Conservation (phyloP, 2,329 filamentous ascomycete genomes). For the Beauveria asiatica region DNA sequence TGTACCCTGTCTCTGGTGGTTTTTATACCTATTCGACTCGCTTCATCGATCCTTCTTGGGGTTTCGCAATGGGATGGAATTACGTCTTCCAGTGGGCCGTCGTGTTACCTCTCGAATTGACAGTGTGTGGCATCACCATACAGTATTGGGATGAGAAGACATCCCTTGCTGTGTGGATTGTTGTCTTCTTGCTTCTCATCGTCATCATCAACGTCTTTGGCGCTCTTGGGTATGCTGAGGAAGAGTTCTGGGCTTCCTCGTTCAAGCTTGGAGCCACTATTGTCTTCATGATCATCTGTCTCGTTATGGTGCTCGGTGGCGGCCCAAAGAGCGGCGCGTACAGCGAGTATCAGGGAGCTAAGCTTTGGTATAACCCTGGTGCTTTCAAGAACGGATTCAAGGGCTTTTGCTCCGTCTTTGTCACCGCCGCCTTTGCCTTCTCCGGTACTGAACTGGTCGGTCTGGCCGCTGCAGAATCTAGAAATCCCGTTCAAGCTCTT, state of each 20-base stretch:
- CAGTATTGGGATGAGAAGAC: slow-evolving; percentile 41
- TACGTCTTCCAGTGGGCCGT: slow-evolving; percentile 42
- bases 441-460: slow-evolving; percentile 62
- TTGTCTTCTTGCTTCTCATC: slow-evolving; percentile 41
- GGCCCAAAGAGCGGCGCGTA: slow-evolving; percentile 38
- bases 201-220: slow-evolving; percentile 47
- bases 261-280: slow-evolving; percentile 50
- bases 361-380: slow-evolving; percentile 35
- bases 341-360: slow-evolving; percentile 33
- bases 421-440: slow-evolving; percentile 62
- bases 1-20: slow-evolving; percentile 54
- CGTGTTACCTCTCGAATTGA: slow-evolving; percentile 42
- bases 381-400: slow-evolving; percentile 62
- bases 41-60: slow-evolving; percentile 54
- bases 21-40: slow-evolving; percentile 55
- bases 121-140: slow-evolving; percentile 42
- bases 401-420: slow-evolving; percentile 60
- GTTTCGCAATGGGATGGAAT: slow-evolving; percentile 44
- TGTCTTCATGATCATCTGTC: slow-evolving; percentile 53
- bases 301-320: slow-evolving; percentile 50
- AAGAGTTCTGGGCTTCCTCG: slow-evolving; percentile 47
- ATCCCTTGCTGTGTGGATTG: slow-evolving; percentile 43
- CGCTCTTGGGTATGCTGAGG: slow-evolving; percentile 43
- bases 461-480: slow-evolving; percentile 60
- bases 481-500: slow-evolving; percentile 59